These are phyloP conservation scores for Lachnellula cervina DNA, from an alignment of 2,329 filamentous ascomycete genomes.

Conservation along the genomic window DNA sequence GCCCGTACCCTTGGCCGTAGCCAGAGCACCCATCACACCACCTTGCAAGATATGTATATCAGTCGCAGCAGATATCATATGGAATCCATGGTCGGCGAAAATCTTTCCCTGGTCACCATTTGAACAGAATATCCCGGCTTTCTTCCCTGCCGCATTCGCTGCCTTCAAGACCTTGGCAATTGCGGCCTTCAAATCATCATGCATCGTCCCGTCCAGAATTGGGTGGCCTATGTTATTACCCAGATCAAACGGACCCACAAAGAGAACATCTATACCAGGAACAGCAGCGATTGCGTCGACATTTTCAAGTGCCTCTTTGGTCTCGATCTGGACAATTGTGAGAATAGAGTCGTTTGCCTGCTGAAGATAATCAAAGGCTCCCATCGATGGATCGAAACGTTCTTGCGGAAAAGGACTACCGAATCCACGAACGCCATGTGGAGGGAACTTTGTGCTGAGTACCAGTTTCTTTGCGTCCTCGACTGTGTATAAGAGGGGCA, in stretches of 20 bases:
- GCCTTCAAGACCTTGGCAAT: slow-evolving; percentile 55
- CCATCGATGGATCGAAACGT: slow-evolving; percentile 43
- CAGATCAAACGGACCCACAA: slow-evolving; percentile 63
- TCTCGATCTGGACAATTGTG: slow-evolving; percentile 66
- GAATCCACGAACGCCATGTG: slow-evolving; percentile 48
- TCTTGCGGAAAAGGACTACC: slow-evolving; percentile 52
- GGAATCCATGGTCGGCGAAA: slow-evolving; percentile 53
- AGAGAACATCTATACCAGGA: slow-evolving; percentile 57
- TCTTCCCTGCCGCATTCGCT: slow-evolving; percentile 58
- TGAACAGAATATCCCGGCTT: slow-evolving; percentile 56
- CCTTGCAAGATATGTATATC: slow-evolving; percentile 50
- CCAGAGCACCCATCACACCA: slow-evolving; percentile 43
- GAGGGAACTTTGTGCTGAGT: slow-evolving; percentile 51
- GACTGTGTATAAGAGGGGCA: slow-evolving; percentile 26
- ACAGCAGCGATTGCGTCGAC: slow-evolving; percentile 59
- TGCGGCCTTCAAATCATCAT: slow-evolving; percentile 54
- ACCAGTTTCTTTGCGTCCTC: slow-evolving; percentile 49
- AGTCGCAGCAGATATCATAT: slow-evolving; percentile 56
- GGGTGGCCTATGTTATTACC: slow-evolving; percentile 59
- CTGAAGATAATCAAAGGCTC: slow-evolving; percentile 51
- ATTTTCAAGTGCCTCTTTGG: slow-evolving; percentile 53
- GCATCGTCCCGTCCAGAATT: slow-evolving; percentile 55
- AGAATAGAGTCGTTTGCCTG: slow-evolving; percentile 53
- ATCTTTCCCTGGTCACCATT: slow-evolving; percentile 50
- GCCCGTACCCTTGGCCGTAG: slow-evolving; percentile 40